Base-by-base conservation (phyloP, 768 basidiomycete genomes). In the Punctularia strigosozonata region DNA sequence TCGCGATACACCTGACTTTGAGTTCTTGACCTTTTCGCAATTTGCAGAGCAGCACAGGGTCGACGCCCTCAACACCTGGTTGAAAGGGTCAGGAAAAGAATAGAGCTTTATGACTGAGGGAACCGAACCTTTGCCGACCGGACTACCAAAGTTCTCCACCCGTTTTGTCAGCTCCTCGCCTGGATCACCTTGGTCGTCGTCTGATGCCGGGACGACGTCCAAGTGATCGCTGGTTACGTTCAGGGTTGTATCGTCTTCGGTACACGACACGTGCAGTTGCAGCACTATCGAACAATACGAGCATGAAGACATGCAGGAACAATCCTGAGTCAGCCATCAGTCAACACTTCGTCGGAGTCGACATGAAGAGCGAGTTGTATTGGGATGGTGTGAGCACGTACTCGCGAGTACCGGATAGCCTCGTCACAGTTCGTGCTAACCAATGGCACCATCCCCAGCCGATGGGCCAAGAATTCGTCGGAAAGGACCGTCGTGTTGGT, bases 391-490 rank as follows among this genome's bases (percentile, higher is more conserved):
- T 36, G 38, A 15, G 7, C 25, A 62, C 74, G 39, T 48, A 80
- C 84, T 54, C 82, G 68, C 37, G 77, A 80, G 50, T 81, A 81
- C 44, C 80, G 71, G 57, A 98, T 84, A 17, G 76, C 86, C 52
- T 89, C 86, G 44, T 90, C 87, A 48, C 89, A 92, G 47, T 85
- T 86, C 26, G 77, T 66, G 58, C 88, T 92, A 37, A 81, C 67
- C 18, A 99, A 66, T 6, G 95, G 95, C 21, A 99, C 70, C 76
- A 95, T 83, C 18, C 95, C 95, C 22, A 99, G 68, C 37, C 95
- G 77, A 59, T 99, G 95, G 0, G 91, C 88, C 44, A 99, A 83
- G 63, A 91, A 95, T 63, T 99, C 95, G 60, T 99, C 95, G 2
- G 92, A 88, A 17, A 99, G 63, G 3, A 95, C 92, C 2, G 87